phyloP scores from a whole-genome alignment of 2,329 filamentous ascomycete genomes.

The Cryphonectria parasitica region DNA sequence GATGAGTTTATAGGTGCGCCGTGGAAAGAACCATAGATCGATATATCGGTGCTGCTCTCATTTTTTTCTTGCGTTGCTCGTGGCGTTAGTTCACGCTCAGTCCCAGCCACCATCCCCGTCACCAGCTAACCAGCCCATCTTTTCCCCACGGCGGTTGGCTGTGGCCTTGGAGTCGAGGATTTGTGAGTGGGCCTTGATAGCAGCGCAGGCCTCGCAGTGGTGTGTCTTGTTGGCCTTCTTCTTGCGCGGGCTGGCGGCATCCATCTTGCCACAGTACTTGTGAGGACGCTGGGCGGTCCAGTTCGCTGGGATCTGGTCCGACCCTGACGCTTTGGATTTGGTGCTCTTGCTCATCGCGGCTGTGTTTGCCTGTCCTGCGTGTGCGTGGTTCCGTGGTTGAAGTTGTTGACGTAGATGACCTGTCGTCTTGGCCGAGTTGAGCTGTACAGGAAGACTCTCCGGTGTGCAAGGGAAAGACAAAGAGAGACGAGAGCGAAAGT shows the following conservation, averaged over 20 bases:
- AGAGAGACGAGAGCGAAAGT: neutral
- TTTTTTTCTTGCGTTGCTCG: neutral
- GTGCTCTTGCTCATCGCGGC: slow-evolving; percentile 32
- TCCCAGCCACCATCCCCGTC: neutral
- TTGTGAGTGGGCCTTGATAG: slow-evolving; percentile 23
- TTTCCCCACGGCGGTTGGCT: slow-evolving; percentile 23
- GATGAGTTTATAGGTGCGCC: neutral
- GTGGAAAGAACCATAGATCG: too few species aligned
- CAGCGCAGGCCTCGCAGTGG: slow-evolving; percentile 26
- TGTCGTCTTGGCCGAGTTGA: too few species aligned
- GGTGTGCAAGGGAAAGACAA: too few species aligned
- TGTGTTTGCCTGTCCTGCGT: neutral
- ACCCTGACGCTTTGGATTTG: slow-evolving; percentile 32
- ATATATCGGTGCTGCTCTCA: neutral
- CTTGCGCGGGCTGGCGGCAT: slow-evolving; percentile 25
- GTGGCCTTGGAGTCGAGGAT: slow-evolving; percentile 23
- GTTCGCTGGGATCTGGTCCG: slow-evolving; percentile 19
- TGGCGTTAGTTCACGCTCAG: neutral
- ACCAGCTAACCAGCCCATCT: slow-evolving; percentile 27
- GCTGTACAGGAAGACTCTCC: too few species aligned
- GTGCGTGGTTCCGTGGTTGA: neutral
- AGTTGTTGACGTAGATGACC: neutral
- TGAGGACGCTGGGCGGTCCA: slow-evolving; percentile 26
- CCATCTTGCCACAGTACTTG: slow-evolving; percentile 29
- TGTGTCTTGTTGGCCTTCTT: slow-evolving; percentile 30